Evolutionary conservation across 1,284 basidiomycete genomes (phyloP), one percentile per base, ranked within the genome.

Genomic region (Irpex rosettiformis): DNA sequence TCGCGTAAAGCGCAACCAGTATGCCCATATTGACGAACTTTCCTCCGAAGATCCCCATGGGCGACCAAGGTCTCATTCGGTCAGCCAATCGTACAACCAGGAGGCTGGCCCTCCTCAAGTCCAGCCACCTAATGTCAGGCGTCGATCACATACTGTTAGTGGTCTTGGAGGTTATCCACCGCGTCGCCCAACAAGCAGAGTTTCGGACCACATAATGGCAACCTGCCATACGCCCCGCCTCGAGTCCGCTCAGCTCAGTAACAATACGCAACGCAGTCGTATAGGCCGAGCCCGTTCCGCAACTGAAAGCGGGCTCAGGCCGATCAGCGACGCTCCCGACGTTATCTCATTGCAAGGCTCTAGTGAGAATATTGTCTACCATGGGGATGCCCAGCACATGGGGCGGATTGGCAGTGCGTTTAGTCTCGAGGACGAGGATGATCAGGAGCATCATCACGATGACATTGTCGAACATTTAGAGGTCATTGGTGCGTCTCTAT

Each of bases 401-500:
- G 78, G 79, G 13, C 69, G 74, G 13, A 70, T 79, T 55, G 77
- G 76, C 52, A 82, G 79, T 62, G 75, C 75, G 2, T 69, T 80
- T 51, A 81, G 77, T 61, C 55, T 76, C 37, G 65, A 58, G 33
- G 65, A 63, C 21, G 68, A 64, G 13, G 43, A 55, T 58, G 63
- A 68, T 21, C 66, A 59, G 3, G 64, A 67, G 24, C 81, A 83
- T 62, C 87, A 89, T 65, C 81, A 85, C 58, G 85, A 89, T 65
- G 85, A 88, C 62, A 81, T 91, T 60, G 86, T 91, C 6, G 88
- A 90, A 62, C 86, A 89, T 69, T 70, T 93, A 64, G 90, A 92
- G 69, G 89, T 86, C 48, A 88, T 93, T 61, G 87, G 87, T 86
- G 64, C 54, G 76, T 60, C 0, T 37, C 52, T 8, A 21, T 4